These are phyloP conservation scores for Metschnikowia lochheadii DNA, from an alignment of 805 yeast species.

Conservation along the genomic window DNA sequence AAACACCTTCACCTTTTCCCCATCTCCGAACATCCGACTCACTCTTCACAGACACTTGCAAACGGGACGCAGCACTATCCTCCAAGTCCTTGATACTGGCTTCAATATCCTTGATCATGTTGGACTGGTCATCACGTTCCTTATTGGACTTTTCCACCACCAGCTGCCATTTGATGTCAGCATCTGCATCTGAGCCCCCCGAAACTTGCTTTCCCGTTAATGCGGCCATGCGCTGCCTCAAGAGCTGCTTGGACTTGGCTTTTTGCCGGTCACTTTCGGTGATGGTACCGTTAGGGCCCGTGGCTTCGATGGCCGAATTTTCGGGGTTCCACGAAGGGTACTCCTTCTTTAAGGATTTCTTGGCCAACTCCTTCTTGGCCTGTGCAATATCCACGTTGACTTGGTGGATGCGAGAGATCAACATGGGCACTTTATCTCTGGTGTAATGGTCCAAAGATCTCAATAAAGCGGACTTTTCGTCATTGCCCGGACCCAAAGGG, in stretches of 20 bases:
- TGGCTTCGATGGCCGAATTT: conserved; percentile 53
- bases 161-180: conserved; percentile 50
- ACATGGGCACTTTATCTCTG: conserved; percentile 61
- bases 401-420: conserved; percentile 58
- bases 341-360: conserved; percentile 50
- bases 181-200: conserved; percentile 44
- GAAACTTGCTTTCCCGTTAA: conserved; percentile 71
- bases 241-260: conserved; percentile 71
- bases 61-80: conserved; percentile 41
- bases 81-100: conserved; percentile 62
- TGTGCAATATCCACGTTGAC: conserved; percentile 66
- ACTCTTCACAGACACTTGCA: conserved; percentile 40
- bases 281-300: conserved; percentile 82
- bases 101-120: conserved; percentile 67
- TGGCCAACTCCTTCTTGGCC: conserved; percentile 61
- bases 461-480: conserved; percentile 49
- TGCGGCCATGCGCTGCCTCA: conserved; percentile 88
- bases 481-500: conserved; percentile 29
- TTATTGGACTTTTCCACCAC: conserved; percentile 48
- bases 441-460: conserved; percentile 58
- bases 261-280: conserved; percentile 81
- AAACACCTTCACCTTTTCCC: conserved; percentile 78
- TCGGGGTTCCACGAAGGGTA: conserved; percentile 59
- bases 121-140: conserved; percentile 54
- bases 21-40: conserved; percentile 61